These are phyloP conservation scores for Penicillium canescens DNA, from an alignment of 495 filamentous ascomycete genomes.

Conservation along the genomic window DNA sequence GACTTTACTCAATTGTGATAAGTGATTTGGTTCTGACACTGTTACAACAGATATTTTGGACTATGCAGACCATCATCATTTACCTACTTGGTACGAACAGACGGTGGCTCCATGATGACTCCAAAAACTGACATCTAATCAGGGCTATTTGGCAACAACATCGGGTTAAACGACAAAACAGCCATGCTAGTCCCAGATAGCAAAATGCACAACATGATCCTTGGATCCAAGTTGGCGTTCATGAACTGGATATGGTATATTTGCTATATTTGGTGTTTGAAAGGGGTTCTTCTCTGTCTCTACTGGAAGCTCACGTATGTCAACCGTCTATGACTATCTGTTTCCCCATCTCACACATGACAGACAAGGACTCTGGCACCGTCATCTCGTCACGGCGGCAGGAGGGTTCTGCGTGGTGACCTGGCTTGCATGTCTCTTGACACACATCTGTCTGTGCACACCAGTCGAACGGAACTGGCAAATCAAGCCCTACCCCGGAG, in stretches of 20 bases:
- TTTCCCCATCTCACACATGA: not conserved
- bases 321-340: not conserved
- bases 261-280: constrained; percentile 53
- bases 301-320: constrained; percentile 53
- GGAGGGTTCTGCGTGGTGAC: constrained; percentile 38
- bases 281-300: constrained; percentile 50
- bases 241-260: constrained; percentile 53
- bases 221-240: constrained; percentile 25
- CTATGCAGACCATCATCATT: constrained; percentile 18
- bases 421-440: constrained; percentile 45
- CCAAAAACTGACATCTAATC: not conserved
- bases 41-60: constrained; percentile 18
- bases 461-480: constrained; percentile 51
- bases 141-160: constrained; percentile 21
- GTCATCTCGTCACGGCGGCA: constrained; percentile 14
- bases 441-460: constrained; percentile 45
- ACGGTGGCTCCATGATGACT: not conserved
- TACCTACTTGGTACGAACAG: constrained; percentile 12
- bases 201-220: constrained; percentile 11
- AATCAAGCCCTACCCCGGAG: constrained; percentile 50
- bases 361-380: constrained; percentile 19
- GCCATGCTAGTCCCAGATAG: constrained; percentile 20
- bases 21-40: not conserved
- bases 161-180: constrained; percentile 17
- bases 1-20: not conserved